These are phyloP conservation scores for Panicum virgatum DNA, from an alignment of 202 grass and related monocot genomes.

Conservation along the genomic window DNA sequence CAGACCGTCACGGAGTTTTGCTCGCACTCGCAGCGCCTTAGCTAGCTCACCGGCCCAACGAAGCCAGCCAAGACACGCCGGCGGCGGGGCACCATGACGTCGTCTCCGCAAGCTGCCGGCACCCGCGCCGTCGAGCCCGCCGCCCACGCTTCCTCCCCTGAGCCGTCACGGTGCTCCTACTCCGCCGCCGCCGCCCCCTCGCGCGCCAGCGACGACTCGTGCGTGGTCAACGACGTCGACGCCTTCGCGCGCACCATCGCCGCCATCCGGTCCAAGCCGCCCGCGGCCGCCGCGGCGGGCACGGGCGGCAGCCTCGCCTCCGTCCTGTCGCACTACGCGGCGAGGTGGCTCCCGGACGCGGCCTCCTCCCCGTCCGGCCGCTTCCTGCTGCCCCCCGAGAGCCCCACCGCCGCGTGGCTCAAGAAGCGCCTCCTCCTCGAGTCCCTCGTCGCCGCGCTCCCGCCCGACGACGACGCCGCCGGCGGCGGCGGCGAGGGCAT, in stretches of 20 bases:
- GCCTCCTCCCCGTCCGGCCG: conserved; percentile 47
- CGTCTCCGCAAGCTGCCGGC: neutral
- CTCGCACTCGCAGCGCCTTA: neutral
- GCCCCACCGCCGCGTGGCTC: conserved; percentile 78
- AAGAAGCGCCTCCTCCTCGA: conserved; percentile 82
- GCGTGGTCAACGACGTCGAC: conserved; percentile 63
- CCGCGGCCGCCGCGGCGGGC: neutral
- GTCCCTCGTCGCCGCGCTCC: conserved; percentile 73
- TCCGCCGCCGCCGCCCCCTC: conserved; percentile 20
- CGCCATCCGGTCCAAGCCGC: conserved; percentile 63
- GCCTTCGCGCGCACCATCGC: conserved; percentile 72
- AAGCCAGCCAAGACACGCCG: conserved; percentile 24
- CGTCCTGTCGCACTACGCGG: conserved; percentile 78
- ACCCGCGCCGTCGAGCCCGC: neutral
- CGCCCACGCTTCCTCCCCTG: conserved; percentile 18
- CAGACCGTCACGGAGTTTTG: neutral
- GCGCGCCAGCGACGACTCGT: conserved; percentile 36
- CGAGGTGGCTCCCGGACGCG: conserved; percentile 80
- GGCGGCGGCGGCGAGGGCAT: conserved; percentile 39
- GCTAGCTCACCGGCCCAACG: neutral
- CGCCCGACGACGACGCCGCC: conserved; percentile 52
- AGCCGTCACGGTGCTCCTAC: neutral
- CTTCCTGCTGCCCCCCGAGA: conserved; percentile 55
- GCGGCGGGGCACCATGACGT: neutral
- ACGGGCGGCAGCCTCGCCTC: conserved; percentile 61